A percentile compares a stretch with the other conserved stretches of the same genome.
Conservation (phyloP, 352 stramenopile genomes). For the Phytophthora sojae region DNA sequence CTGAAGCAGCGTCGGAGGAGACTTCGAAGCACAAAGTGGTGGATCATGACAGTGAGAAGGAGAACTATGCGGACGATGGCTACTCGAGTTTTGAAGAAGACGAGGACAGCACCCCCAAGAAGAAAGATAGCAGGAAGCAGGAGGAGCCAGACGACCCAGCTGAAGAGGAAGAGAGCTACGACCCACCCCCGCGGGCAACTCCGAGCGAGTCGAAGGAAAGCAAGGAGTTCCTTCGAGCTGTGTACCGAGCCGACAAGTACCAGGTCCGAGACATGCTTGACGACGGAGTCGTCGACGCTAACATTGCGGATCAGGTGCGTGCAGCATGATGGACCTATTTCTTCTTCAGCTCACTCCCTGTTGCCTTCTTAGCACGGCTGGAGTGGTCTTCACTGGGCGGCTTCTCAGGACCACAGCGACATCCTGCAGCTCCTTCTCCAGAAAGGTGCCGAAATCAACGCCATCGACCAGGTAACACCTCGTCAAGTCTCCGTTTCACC, state of each 20-base stretch:
- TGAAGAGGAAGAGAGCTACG: slow-evolving; percentile 35
- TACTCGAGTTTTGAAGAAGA: slow-evolving; percentile 79
- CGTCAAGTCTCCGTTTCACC: not conserved
- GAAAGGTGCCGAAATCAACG: slow-evolving; percentile 52
- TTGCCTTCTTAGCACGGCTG: slow-evolving; percentile 63
- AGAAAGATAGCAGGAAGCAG: slow-evolving; percentile 22
- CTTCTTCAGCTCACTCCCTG: slow-evolving; percentile 5
- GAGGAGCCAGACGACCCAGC: slow-evolving; percentile 16
- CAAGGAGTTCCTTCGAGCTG: slow-evolving; percentile 70
- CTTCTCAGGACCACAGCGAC: slow-evolving; percentile 66
- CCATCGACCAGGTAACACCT: slow-evolving; percentile 59
- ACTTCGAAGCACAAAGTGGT: slow-evolving; percentile 19
- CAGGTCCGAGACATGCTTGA: slow-evolving; percentile 65
- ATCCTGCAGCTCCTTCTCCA: slow-evolving; percentile 60
- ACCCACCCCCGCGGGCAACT: slow-evolving; percentile 48
- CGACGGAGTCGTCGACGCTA: slow-evolving; percentile 49
- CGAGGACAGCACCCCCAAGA: slow-evolving; percentile 7
- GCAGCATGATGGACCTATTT: not conserved
- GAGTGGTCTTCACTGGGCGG: slow-evolving; percentile 82
- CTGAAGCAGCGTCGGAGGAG: slow-evolving; percentile 13
- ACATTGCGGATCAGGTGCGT: slow-evolving; percentile 66
- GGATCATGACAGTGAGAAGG: slow-evolving; percentile 12
- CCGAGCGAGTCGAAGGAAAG: slow-evolving; percentile 56
- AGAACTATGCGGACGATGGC: slow-evolving; percentile 42
- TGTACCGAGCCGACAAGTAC: slow-evolving; percentile 65